phyloP scores from a whole-genome alignment of 441 rosid species.

The Gossypium schwendimanii region DNA sequence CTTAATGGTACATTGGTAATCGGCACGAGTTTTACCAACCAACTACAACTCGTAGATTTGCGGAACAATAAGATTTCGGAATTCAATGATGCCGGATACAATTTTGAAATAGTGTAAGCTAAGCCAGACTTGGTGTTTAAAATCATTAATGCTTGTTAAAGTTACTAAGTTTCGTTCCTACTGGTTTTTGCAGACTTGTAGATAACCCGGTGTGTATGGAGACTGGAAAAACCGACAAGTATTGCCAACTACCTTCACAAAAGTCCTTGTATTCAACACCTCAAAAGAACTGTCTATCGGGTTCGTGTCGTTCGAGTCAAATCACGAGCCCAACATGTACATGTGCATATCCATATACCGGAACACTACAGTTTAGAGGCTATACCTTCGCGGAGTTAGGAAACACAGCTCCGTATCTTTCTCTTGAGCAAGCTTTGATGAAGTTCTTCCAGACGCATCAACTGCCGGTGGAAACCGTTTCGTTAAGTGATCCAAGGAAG shows the following conservation, averaged over 20 bases:
- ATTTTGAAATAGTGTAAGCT: slow-evolving; percentile 34
- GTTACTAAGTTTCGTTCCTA: neutral
- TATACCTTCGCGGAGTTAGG: slow-evolving; percentile 46
- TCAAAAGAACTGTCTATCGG: slow-evolving; percentile 28
- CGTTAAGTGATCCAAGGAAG: slow-evolving; percentile 42
- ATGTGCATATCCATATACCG: slow-evolving; percentile 50
- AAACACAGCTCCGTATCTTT: slow-evolving; percentile 23
- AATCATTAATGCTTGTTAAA: neutral
- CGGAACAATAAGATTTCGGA: slow-evolving; percentile 31
- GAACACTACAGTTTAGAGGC: slow-evolving; percentile 48
- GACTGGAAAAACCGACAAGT: neutral
- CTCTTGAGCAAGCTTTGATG: slow-evolving; percentile 25
- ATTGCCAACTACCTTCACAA: slow-evolving; percentile 27
- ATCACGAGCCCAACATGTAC: slow-evolving; percentile 43
- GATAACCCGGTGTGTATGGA: neutral
- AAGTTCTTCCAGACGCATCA: slow-evolving; percentile 10
- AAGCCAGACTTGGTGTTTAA: neutral
- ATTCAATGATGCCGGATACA: slow-evolving; percentile 17
- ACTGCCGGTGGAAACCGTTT: slow-evolving; percentile 57
- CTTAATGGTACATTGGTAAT: slow-evolving; percentile 47
- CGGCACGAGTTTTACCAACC: slow-evolving; percentile 30
- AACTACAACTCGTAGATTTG: slow-evolving; percentile 49
- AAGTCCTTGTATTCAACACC: slow-evolving; percentile 28
- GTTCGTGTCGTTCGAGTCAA: slow-evolving; percentile 25
- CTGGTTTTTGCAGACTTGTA: neutral